These are phyloP conservation scores for Pontederia paniculata DNA, from an alignment of 176 grass and related monocot genomes.

Conservation along the genomic window DNA sequence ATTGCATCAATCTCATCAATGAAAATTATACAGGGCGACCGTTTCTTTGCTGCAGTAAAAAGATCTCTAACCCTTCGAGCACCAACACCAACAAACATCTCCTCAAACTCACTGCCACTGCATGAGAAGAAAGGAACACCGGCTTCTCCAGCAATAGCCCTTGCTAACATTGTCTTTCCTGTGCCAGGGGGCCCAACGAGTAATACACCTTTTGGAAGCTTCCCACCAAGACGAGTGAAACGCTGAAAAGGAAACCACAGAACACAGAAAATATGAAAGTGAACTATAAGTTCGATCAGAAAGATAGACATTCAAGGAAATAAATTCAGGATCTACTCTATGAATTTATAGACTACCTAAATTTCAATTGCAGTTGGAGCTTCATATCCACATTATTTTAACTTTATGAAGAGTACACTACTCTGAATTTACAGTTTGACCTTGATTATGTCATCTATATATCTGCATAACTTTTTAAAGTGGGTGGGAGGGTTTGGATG, in stretches of 20 bases:
- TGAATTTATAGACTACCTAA: too few species aligned
- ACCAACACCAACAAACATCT: conserved; percentile 95
- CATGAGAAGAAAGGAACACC: conserved; percentile 95
- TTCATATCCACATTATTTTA: too few species aligned
- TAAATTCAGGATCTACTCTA: too few species aligned
- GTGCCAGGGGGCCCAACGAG: conserved; percentile 93
- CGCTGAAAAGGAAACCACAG: conserved; percentile 41
- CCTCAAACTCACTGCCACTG: conserved; percentile 91
- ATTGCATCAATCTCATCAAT: conserved; percentile 97
- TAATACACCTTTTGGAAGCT: conserved; percentile 95
- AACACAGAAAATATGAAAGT: neutral
- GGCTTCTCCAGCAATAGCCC: conserved; percentile 94
- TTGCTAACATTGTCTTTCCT: conserved; percentile 93
- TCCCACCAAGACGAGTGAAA: conserved; percentile 91
- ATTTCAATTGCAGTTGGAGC: too few species aligned
- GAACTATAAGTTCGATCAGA: neutral
- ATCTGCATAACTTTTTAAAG: too few species aligned
- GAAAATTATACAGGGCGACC: conserved; percentile 92
- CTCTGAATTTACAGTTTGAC: too few species aligned
- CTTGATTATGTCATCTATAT: too few species aligned
- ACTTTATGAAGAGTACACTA: too few species aligned
- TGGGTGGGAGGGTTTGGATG: too few species aligned
- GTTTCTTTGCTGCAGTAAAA: conserved; percentile 77
- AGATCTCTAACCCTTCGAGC: conserved; percentile 85
- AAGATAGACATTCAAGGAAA: too few species aligned